Percentiles rank a stretch among this genome's conserved stretches.
These are phyloP conservation scores for Ogataea pignaliae DNA, from an alignment of 805 yeast genomes.

Conservation along the genomic window DNA sequence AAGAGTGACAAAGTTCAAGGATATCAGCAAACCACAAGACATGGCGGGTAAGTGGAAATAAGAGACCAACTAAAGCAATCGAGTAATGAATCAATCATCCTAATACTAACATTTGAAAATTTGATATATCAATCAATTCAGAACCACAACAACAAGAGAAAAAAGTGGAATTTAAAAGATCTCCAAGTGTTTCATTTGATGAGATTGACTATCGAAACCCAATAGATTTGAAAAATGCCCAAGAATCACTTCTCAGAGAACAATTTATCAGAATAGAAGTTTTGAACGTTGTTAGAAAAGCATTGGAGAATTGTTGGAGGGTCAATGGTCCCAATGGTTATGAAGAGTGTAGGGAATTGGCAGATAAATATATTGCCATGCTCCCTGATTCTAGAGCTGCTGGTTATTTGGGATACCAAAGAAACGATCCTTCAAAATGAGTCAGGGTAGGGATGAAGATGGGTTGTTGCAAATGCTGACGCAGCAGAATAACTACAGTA, in stretches of 20 bases:
- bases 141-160: constrained; percentile 1
- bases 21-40: no score
- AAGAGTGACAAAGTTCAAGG: no score
- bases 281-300: constrained; percentile 64
- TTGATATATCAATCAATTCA: neutral
- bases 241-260: constrained; percentile 71
- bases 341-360: constrained; percentile 77
- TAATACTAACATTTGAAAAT: neutral
- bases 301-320: constrained; percentile 66
- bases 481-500: no score
- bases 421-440: constrained; percentile 79
- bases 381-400: constrained; percentile 62
- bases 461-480: no score
- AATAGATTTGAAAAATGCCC: constrained; percentile 63
- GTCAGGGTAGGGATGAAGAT: neutral
- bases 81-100: neutral
- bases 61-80: neutral
- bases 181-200: constrained; percentile 77
- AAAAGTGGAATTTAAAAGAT: constrained; percentile 28
- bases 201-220: constrained; percentile 71
- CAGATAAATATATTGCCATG: constrained; percentile 74
- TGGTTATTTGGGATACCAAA: constrained; percentile 82
- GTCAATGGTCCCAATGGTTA: constrained; percentile 59
- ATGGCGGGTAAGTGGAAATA: constrained; percentile 1
- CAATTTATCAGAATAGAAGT: constrained; percentile 72